A percentile compares a stretch with the other conserved stretches of the same genome.
Conservation (phyloP, 176 grass and related monocot genomes). For the Avena sativa region DNA sequence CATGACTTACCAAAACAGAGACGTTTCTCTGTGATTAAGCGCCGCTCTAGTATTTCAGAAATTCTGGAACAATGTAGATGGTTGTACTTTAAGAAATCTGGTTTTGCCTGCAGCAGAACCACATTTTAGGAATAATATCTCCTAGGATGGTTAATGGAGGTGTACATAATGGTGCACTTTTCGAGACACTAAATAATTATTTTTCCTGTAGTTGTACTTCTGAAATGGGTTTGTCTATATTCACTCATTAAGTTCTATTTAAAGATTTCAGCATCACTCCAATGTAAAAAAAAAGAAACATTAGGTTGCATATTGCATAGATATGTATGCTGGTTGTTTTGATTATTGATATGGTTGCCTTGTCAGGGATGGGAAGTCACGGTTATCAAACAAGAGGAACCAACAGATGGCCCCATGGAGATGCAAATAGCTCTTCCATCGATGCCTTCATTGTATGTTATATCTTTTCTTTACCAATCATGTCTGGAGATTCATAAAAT, state of each 20-base stretch:
- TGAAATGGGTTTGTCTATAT: neutral
- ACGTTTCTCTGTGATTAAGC: constrained; percentile 27
- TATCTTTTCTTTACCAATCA: constrained; percentile 93
- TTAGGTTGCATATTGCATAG: neutral
- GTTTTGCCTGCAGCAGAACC: neutral
- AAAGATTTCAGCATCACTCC: constrained; percentile 9
- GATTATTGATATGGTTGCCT: constrained; percentile 42
- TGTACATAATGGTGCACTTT: constrained; percentile 7
- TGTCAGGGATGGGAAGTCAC: constrained; percentile 96
- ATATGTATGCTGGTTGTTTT: constrained; percentile 15
- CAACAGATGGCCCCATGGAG: constrained; percentile 75
- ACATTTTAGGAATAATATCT: constrained; percentile 18
- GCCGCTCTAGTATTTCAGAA: neutral
- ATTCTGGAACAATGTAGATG: constrained; percentile 14
- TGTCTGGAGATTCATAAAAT: constrained; percentile 97
- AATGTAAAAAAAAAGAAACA: neutral
- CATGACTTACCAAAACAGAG: constrained; percentile 15
- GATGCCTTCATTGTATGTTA: constrained; percentile 95
- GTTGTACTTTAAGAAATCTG: constrained; percentile 1
- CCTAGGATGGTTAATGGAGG: constrained; percentile 12
- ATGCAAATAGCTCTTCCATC: constrained; percentile 95
- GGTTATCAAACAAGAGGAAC: constrained; percentile 92
- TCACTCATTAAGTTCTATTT: neutral
- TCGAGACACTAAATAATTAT: neutral
- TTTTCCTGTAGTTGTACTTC: neutral